Evolutionary conservation across 148 eudicot genomes (phyloP), one percentile per base, ranked within the genome.

Genomic region (Oxyria digyna): DNA sequence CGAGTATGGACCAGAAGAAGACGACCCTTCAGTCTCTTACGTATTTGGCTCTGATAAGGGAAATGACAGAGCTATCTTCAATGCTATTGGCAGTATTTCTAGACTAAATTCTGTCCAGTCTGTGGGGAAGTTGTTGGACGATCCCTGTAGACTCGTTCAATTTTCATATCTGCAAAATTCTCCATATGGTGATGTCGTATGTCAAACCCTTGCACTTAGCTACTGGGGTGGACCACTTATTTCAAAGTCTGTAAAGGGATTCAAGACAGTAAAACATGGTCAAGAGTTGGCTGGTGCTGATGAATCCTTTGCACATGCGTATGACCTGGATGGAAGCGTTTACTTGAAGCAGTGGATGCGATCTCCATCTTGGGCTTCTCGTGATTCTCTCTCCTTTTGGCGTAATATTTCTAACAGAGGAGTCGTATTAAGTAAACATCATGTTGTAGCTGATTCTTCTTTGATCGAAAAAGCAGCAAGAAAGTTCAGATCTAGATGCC

Each of bases 81-180:
- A 77, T 74, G 91, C 89, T 42, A 62, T 76, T 64, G 74, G 82
- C 62, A 76, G 96, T 50, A 89, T 87, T 72, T 82, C 87, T 62
- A 82, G 97, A 77, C 91, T 91, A 72, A 91, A 91, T 67, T 84
- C 97, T 70, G 93, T 89, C 67, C 97, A 91, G 54, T 84, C 78
- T 57, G 80, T 84, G 71, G 75, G 76, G 52, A 89, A 79, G 79
- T 79, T 82, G 70, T 74, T 85, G 70, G 97, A 91, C 55, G 96
- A 91, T 66, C 96, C 97, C 12, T 75, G 78, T 42, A 91, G 89
- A 76, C 89, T 91, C 59, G 87, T 84, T 69, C 97, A 80, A 41
- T 87, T 85, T 62, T 84, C 97, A 31, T 84, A 82, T 78, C 71
- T 89, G 69, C 85, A 68, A 81, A 72, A 74, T 70, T 85, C 87